Base-by-base conservation (phyloP, 2,329 filamentous ascomycete species). In the Teratosphaeria zuluensis region DNA sequence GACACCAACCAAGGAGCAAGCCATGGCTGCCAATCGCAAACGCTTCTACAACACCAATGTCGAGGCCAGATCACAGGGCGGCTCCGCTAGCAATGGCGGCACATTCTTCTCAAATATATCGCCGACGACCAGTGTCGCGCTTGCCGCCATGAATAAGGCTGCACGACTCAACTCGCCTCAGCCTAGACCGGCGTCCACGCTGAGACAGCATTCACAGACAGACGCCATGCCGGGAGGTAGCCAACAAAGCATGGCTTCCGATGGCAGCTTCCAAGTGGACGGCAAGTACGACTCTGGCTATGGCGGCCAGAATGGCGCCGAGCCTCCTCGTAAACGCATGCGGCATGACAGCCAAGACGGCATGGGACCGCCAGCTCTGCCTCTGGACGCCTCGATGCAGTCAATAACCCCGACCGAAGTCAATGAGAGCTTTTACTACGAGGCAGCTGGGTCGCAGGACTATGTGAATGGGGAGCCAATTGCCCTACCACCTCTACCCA, bases 31-130 rank as follows among this genome's bases (percentile, higher is more conserved):
- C 16, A 80, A 80, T 75, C 80, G 94, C 65, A 97, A 99, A 74
- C 84, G 92, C 64, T 84, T 96, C 75, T 97, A 96, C 75, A 95
- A 88, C 64, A 81, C 84, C 54, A 83, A 81, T 53, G 79, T 84
- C 56, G 90, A 95, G 59, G 84, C 81, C 24, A 82, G 90, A 55
- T 62, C 65, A 6, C 71, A 68, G 31, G 67, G 66, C 8, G 53
- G 62, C 12, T 65, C 67, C 4, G 61, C 63, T 66, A 85, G 79
- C 19, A 85, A 88, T 28, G 24, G 24, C 53, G 92, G 91, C 19
- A 96, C 94, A 1, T 96, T 96, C 72, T 97, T 99, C 78, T 92
- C 92, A 70, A 96, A 95, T 69, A 97, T 99, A 63, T 97, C 92
- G 3, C 88, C 85, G 63, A 95, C 91, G 1, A 92, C 94, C 1